Evolutionary conservation across 2,329 filamentous ascomycete species (phyloP).

Genomic region (Alternaria hordeiaustralica): DNA sequence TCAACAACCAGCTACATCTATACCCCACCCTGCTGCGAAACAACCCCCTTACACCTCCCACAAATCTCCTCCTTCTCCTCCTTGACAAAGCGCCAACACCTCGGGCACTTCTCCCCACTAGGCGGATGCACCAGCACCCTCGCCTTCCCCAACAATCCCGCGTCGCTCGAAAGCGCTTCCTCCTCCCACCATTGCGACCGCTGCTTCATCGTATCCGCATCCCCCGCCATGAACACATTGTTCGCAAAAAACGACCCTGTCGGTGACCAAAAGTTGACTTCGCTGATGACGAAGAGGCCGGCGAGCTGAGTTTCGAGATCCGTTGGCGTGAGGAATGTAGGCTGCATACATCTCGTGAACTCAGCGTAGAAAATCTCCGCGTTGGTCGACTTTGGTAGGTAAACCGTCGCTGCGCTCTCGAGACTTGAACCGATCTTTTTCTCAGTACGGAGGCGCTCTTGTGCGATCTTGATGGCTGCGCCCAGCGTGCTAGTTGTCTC

Average conservation of each 20-base stretch:
- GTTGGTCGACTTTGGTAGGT: background rate
- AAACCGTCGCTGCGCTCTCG: constrained; percentile 70
- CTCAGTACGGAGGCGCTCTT: constrained; percentile 73
- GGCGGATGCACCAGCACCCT: constrained; percentile 53
- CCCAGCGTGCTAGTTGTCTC: constrained; percentile 59
- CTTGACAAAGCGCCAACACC: constrained; percentile 90
- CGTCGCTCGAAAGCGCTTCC: background rate
- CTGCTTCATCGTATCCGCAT: constrained; percentile 11
- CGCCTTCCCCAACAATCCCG: constrained; percentile 20
- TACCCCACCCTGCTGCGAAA: constrained; percentile 44
- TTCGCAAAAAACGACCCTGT: background rate
- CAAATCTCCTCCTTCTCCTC: constrained; percentile 72
- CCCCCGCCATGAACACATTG: background rate
- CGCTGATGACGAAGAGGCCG: constrained; percentile 53
- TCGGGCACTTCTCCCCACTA: constrained; percentile 72
- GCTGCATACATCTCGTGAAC: constrained; percentile 10
- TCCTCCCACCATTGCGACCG: constrained; percentile 16
- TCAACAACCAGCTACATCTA: background rate
- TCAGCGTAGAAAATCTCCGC: background rate
- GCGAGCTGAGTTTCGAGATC: constrained; percentile 42
- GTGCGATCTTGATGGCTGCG: constrained; percentile 73
- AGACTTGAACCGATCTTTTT: constrained; percentile 82
- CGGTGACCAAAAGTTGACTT: constrained; percentile 26
- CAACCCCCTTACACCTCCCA: constrained; percentile 72
- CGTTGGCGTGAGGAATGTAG: background rate